Percentiles rank a stretch among this genome's conserved stretches.
These are phyloP conservation scores for Phaeosphaeriaceae sp. DNA, from an alignment of 2,329 filamentous ascomycete species.

Conservation along the genomic window DNA sequence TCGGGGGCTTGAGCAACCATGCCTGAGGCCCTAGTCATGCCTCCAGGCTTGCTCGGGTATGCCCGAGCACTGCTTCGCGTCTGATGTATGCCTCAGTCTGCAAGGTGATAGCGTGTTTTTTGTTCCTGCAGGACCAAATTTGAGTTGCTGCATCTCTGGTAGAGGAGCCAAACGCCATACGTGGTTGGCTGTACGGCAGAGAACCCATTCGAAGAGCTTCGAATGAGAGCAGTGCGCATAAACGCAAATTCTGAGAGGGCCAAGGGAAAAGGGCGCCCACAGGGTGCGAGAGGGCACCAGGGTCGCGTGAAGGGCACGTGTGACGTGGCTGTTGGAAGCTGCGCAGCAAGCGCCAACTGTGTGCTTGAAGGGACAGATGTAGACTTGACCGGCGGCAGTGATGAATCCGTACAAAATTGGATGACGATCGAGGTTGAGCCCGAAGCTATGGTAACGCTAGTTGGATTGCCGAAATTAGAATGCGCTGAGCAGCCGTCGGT, in stretches of 20 bases:
- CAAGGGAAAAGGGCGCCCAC: neutral
- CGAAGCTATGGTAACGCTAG: neutral
- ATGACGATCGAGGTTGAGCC: neutral
- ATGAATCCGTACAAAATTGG: neutral
- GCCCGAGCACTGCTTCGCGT: neutral
- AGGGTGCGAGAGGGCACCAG: neutral
- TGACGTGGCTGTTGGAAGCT: neutral
- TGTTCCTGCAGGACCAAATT: neutral
- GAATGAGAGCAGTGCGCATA: neutral
- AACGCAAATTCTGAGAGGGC: neutral
- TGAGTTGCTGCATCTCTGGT: neutral
- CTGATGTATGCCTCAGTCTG: neutral
- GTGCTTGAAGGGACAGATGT: neutral
- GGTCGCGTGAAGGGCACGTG: neutral
- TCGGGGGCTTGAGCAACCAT: neutral
- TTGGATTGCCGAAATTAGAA: neutral
- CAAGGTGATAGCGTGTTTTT: neutral
- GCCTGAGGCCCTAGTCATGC: neutral
- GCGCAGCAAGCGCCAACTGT: neutral
- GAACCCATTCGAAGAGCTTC: neutral
- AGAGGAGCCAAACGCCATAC: neutral
- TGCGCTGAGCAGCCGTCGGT: neutral
- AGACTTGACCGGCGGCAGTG: neutral
- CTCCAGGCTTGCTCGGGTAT: neutral
- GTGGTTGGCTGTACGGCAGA: neutral